Conservation (phyloP, 345 rosid species). For the Euclidium syriacum region DNA sequence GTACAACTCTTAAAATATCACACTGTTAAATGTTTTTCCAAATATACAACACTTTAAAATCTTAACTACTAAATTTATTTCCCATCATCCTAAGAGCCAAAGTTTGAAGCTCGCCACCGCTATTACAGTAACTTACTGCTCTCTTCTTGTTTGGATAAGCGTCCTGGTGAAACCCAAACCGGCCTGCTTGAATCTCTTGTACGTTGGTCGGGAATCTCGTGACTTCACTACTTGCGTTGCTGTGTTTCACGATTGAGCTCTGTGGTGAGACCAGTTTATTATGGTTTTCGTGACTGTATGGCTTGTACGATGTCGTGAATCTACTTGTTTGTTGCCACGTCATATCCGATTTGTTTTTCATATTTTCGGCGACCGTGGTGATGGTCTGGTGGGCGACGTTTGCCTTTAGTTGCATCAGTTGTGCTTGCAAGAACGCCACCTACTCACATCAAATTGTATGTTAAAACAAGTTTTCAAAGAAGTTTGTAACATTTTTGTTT, state of each 20-base stretch:
- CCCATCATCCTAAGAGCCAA: slow-evolving; percentile 65
- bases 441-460: neutral
- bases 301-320: slow-evolving; percentile 12
- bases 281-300: slow-evolving; percentile 30
- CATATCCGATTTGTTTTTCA: neutral
- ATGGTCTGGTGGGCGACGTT: slow-evolving; percentile 41
- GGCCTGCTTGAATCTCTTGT: neutral
- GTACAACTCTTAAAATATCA: too few species aligned
- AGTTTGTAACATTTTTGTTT: too few species aligned
- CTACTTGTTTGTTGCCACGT: slow-evolving; percentile 30
- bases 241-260: slow-evolving; percentile 38
- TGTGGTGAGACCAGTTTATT: slow-evolving; percentile 40
- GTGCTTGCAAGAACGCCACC: slow-evolving; percentile 79
- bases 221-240: neutral
- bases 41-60: too few species aligned
- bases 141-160: neutral
- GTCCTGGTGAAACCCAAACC: neutral
- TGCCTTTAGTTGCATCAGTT: slow-evolving; percentile 67
- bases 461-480: neutral
- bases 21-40: too few species aligned
- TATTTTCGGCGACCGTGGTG: neutral
- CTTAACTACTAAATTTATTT: too few species aligned
- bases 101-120: slow-evolving; percentile 68
- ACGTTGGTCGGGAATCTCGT: neutral
- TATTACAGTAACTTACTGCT: slow-evolving; percentile 4